These are phyloP conservation scores for Paecilomyces sp. DNA, from an alignment of 2,329 filamentous ascomycete genomes.

Conservation along the genomic window DNA sequence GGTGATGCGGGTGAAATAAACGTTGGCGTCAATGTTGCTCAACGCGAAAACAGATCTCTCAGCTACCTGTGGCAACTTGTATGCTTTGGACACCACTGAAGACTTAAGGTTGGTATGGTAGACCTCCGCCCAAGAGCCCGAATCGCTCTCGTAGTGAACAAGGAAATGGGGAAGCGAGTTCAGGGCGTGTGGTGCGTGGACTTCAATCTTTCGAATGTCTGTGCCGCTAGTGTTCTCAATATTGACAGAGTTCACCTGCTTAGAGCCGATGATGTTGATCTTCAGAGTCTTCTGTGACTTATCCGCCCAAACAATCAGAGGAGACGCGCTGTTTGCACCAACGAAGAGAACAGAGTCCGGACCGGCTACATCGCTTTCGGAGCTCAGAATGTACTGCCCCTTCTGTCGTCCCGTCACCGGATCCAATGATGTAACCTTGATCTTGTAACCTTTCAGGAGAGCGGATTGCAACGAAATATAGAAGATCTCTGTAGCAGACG, in stretches of 20 bases:
- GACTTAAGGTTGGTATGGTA: constrained; percentile 73
- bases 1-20: constrained; percentile 82
- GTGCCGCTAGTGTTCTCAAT: constrained; percentile 34
- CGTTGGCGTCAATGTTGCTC: constrained; percentile 69
- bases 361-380: constrained; percentile 61
- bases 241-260: constrained; percentile 30
- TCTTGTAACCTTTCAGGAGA: constrained; percentile 60
- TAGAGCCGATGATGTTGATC: constrained; percentile 38
- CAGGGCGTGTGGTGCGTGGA: constrained; percentile 67
- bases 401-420: constrained; percentile 63
- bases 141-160: constrained; percentile 66
- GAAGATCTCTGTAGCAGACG: constrained; percentile 62
- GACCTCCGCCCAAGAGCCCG: constrained; percentile 73
- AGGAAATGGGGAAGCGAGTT: constrained; percentile 76
- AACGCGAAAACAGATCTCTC: constrained; percentile 71
- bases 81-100: constrained; percentile 64
- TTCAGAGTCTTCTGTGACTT: constrained; percentile 37
- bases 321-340: constrained; percentile 32
- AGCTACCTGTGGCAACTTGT: constrained; percentile 65
- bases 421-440: constrained; percentile 70
- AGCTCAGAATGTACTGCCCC: constrained; percentile 64
- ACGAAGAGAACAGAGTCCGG: constrained; percentile 34
- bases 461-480: constrained; percentile 67
- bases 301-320: constrained; percentile 40
- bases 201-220: constrained; percentile 48